Base-by-base conservation (phyloP, 2,329 filamentous ascomycete genomes). In the Niveomyces coronatus region DNA sequence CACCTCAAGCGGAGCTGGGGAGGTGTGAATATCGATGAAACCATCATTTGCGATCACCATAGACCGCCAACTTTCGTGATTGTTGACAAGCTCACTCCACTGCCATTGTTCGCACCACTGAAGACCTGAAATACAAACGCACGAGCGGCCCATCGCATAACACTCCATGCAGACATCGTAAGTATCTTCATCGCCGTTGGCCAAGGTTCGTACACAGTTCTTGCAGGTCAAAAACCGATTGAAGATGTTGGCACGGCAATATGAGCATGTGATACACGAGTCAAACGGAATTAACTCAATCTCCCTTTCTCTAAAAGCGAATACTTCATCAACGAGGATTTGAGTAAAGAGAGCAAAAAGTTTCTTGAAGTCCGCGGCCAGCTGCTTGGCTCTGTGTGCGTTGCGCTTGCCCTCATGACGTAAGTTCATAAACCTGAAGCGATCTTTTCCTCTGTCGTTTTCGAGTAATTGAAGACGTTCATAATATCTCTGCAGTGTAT, bases 91-190 rank as follows among this genome's bases (percentile, higher is more conserved):
- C 11, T 87, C 77, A 29, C 76, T 70, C 88, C 88, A 96, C 10
- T 74, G 66, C 71, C 88, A 95, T 55, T 96, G 91, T 55, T 98
- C 88, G 35, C 85, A 86, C 88, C 89, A 98, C 44, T 75, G 77
- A 9, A 94, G 71, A 15, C 78, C 79, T 4, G 88, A 94, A 35
- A 94, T 73, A 53, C 91, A 98, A 3, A 75, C 76, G 55, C 91
- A 98, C 31, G 88, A 94, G 36, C 91, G 77, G 16, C 91, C 91
- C 83, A 96, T 94, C n/a, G 79, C 83, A 53, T 94, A 98, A 54
- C 91, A 98, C 49, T 98, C 91, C 84, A 98, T 88, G 53, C 91
- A 98, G 16, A 98, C 72, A 56, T 98, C 91, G 55, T 96, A 98
- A 0, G 85, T 85, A 53, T 96, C 85, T 39, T 86, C 81, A 13